Conservation (phyloP, 164 flowering plant genomes). For the grape (Vitis vinifera) region DNA sequence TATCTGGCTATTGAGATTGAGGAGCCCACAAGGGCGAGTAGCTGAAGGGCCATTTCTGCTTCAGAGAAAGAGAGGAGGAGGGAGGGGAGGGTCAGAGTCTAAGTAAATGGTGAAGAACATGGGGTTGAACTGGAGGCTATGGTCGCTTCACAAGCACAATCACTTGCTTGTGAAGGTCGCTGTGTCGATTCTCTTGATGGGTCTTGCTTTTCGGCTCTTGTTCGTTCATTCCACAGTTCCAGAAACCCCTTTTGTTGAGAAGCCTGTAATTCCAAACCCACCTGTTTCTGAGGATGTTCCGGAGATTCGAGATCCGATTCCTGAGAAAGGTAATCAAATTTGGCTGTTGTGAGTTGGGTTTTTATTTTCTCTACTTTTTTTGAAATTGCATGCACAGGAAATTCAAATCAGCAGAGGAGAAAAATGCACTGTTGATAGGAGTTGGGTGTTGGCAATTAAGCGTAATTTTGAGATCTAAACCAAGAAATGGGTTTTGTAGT, state of each 20-base stretch:
- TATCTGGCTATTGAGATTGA: too few relatives aligned
- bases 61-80: not conserved
- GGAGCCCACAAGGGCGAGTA: not conserved
- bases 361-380: not conserved
- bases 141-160: conserved; percentile 26
- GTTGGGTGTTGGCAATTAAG: too few relatives aligned
- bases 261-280: conserved; percentile 6
- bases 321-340: conserved; percentile 20
- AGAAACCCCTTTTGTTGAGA: conserved; percentile 21
- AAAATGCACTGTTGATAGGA: too few relatives aligned
- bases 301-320: conserved; percentile 23
- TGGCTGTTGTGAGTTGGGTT: not conserved
- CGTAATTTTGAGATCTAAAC: not conserved
- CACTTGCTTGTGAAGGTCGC: conserved; percentile 29
- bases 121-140: conserved; percentile 26
- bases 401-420: too few relatives aligned
- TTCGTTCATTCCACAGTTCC: conserved; percentile 18
- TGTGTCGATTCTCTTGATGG: conserved; percentile 32
- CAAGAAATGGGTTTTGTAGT: not conserved
- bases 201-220: conserved; percentile 39
- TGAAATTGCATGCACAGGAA: not conserved
- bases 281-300: conserved; percentile 11
- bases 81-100: not conserved
- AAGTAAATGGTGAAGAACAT: conserved; percentile 18
- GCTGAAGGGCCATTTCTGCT: not conserved